Percentiles rank a stretch among this genome's conserved stretches.
Conservation (phyloP, 1,284 basidiomycete genomes). For the Omphalotus olearius region DNA sequence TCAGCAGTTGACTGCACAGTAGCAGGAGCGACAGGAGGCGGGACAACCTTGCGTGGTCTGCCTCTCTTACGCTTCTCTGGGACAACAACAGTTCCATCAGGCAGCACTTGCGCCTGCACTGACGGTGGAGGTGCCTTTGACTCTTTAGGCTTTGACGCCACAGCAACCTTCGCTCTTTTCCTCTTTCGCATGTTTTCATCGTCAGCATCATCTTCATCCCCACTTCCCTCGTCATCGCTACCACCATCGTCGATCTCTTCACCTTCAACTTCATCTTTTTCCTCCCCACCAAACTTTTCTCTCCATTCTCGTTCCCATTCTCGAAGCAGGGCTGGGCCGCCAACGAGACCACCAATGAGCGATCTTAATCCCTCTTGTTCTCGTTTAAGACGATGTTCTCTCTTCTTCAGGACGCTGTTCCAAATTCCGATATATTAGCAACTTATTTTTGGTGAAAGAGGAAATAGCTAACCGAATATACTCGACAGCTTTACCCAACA, state of each 20-base stretch:
- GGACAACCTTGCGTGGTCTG: slow-evolving; percentile 52
- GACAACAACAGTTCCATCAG: slow-evolving; percentile 23
- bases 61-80: slow-evolving; percentile 81
- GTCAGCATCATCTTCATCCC: slow-evolving; percentile 50
- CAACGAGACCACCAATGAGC: slow-evolving; percentile 63
- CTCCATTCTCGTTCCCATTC: slow-evolving; percentile 77
- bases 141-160: slow-evolving; percentile 26
- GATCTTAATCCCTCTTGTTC: slow-evolving; percentile 70
- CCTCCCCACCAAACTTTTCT: slow-evolving; percentile 66
- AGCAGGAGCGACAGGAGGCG: slow-evolving; percentile 6
- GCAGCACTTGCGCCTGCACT: slow-evolving; percentile 14
- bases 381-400: slow-evolving; percentile 63
- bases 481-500: slow-evolving; percentile 78
- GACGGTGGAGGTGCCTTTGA: slow-evolving; percentile 26
- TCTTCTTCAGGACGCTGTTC: slow-evolving; percentile 64
- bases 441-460: not conserved
- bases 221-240: slow-evolving; percentile 53
- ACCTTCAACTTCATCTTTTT: slow-evolving; percentile 64
- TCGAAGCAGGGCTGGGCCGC: slow-evolving; percentile 60
- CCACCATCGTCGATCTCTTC: slow-evolving; percentile 46
- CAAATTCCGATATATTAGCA: slow-evolving; percentile 1
- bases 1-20: slow-evolving; percentile 10
- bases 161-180: slow-evolving; percentile 50
- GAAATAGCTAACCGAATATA: slow-evolving; percentile 51
- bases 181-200: slow-evolving; percentile 47